A percentile compares a stretch with the other conserved stretches of the same genome.
Evolutionary conservation across 1,284 basidiomycete species (phyloP).

Genomic region (Cryptococcus amylolentus): DNA sequence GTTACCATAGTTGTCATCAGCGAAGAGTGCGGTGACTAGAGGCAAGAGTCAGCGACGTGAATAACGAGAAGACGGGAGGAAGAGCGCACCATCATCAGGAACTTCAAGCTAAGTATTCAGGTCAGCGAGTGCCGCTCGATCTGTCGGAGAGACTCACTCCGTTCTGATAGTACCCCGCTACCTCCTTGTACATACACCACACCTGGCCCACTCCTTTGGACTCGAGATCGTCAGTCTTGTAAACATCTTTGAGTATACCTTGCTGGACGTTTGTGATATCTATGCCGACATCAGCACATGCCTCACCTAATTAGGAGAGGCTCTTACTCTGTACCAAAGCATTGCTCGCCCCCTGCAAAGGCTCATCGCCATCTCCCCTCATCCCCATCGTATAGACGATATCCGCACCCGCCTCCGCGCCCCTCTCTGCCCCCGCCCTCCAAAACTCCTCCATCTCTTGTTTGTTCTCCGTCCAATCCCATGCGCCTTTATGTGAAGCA

Average conservation of each 20-base stretch:
- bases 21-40: slow-evolving; percentile 28
- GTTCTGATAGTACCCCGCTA: slow-evolving; percentile 60
- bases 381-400: slow-evolving; percentile 37
- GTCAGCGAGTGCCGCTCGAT: too few relatives aligned
- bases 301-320: too few relatives aligned
- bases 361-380: slow-evolving; percentile 38
- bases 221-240: slow-evolving; percentile 44
- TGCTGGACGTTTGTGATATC: slow-evolving; percentile 61
- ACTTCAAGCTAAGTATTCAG: slow-evolving; percentile 26
- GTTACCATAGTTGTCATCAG: slow-evolving; percentile 48
- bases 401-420: slow-evolving; percentile 29
- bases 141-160: too few relatives aligned
- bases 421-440: slow-evolving; percentile 33
- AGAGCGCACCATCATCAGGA: slow-evolving; percentile 37
- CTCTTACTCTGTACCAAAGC: slow-evolving; percentile 24
- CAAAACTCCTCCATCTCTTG: slow-evolving; percentile 25
- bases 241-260: slow-evolving; percentile 59
- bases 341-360: slow-evolving; percentile 29
- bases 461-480: slow-evolving; percentile 27
- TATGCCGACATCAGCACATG: slow-evolving; percentile 3
- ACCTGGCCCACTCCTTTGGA: slow-evolving; percentile 8
- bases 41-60: background rate
- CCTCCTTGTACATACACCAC: slow-evolving; percentile 56
- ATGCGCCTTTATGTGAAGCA: slow-evolving; percentile 15
- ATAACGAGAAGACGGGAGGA: too few relatives aligned